phyloP scores from a whole-genome alignment of 768 basidiomycete genomes.

The Termitomyces sp. region DNA sequence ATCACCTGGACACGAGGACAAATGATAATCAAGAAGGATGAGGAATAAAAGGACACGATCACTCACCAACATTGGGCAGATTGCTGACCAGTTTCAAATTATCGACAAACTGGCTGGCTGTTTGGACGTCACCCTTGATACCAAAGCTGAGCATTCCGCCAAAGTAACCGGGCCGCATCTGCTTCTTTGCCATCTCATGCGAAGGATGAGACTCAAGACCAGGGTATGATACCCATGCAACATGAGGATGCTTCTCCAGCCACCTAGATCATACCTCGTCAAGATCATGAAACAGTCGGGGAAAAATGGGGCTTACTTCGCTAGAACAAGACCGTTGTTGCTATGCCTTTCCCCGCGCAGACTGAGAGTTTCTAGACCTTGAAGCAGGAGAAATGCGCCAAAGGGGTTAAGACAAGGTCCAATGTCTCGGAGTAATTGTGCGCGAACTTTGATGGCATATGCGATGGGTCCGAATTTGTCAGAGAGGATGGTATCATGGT shows the following conservation, averaged over 20 bases:
- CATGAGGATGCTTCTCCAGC: conserved; percentile 60
- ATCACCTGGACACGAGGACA: conserved; percentile 35
- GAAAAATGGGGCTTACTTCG: conserved; percentile 31
- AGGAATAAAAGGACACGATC: neutral
- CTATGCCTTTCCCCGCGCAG: conserved; percentile 69
- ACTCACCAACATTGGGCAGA: conserved; percentile 67
- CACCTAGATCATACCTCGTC: conserved; percentile 26
- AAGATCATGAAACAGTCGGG: conserved; percentile 5
- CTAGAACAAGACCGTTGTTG: conserved; percentile 67
- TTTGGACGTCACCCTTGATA: conserved; percentile 50
- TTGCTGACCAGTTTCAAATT: conserved; percentile 66
- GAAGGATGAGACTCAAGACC: conserved; percentile 63
- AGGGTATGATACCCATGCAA: conserved; percentile 78
- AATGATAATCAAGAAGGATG: neutral
- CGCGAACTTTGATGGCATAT: conserved; percentile 64
- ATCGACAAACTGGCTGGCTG: conserved; percentile 64
- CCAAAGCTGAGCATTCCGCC: conserved; percentile 82
- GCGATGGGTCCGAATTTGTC: conserved; percentile 64
- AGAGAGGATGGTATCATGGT: conserved; percentile 66
- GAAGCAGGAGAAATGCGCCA: conserved; percentile 69
- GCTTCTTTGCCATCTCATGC: conserved; percentile 51
- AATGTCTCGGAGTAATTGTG: conserved; percentile 60
- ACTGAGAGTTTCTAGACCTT: conserved; percentile 75
- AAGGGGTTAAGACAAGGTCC: conserved; percentile 69
- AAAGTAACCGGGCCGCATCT: conserved; percentile 51